These are phyloP conservation scores for Plasmodium cynomolgi DNA, from an alignment of 169 alveolate species.

Conservation along the genomic window DNA sequence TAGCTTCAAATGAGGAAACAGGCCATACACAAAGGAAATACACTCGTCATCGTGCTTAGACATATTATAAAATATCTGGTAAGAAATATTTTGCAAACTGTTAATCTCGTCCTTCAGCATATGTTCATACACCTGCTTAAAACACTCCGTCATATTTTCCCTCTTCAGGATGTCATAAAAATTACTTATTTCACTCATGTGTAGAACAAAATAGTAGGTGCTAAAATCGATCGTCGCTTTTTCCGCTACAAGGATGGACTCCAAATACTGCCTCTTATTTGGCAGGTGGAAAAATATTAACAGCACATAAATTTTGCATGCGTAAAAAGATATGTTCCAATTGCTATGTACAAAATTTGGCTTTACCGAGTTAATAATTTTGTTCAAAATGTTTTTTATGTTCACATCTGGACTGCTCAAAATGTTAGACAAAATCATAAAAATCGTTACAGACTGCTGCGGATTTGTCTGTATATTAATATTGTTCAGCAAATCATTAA, in stretches of 20 bases:
- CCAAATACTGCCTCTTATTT: slow-evolving; percentile 56
- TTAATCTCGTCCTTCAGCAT: slow-evolving; percentile 27
- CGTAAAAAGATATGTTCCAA: slow-evolving; percentile 44
- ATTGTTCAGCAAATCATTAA: slow-evolving; percentile 71
- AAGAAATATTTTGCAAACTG: slow-evolving; percentile 24
- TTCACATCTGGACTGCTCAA: slow-evolving; percentile 34
- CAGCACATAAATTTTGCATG: slow-evolving; percentile 55
- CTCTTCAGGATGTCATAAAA: slow-evolving; percentile 61
- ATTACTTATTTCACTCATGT: slow-evolving; percentile 61
- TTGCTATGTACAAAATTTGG: slow-evolving; percentile 34
- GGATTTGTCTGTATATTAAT: slow-evolving; percentile 50
- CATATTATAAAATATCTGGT: slow-evolving; percentile 54
- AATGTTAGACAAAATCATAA: slow-evolving; percentile 68
- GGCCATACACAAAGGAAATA: slow-evolving; percentile 8
- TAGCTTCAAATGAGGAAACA: slow-evolving; percentile 10
- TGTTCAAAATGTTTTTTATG: slow-evolving; percentile 43
- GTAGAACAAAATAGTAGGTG: slow-evolving; percentile 41
- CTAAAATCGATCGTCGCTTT: neutral
- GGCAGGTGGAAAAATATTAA: slow-evolving; percentile 47
- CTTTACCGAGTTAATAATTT: slow-evolving; percentile 39
- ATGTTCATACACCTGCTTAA: slow-evolving; percentile 27
- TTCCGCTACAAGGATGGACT: slow-evolving; percentile 7
- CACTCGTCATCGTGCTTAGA: slow-evolving; percentile 38
- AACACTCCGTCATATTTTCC: slow-evolving; percentile 36
- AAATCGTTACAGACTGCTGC: slow-evolving; percentile 49